Evolutionary conservation across 176 grass and related monocot species (phyloP).

Genomic region (Avena sativa): DNA sequence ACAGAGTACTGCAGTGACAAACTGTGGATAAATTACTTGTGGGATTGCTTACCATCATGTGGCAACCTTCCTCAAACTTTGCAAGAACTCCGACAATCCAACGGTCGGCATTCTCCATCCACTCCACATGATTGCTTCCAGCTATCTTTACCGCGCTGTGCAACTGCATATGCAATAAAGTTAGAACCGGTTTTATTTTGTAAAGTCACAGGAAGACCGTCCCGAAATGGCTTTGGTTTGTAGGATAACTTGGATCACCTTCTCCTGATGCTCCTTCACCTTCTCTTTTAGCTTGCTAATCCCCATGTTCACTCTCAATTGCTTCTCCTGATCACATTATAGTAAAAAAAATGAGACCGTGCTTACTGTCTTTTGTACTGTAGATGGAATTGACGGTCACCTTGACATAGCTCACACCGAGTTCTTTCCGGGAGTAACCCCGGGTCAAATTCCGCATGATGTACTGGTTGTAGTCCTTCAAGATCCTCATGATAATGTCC

Average conservation of each 20-base stretch:
- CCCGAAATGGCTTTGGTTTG: not conserved
- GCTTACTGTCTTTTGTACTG: not conserved
- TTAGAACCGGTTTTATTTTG: not conserved
- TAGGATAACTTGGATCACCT: slow-evolving; percentile 50
- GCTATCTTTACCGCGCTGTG: slow-evolving; percentile 53
- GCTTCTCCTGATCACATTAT: slow-evolving; percentile 69
- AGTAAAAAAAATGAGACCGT: not conserved
- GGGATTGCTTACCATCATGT: slow-evolving; percentile 75
- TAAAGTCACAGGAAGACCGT: slow-evolving; percentile 16
- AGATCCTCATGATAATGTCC: slow-evolving; percentile 94
- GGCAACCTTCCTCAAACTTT: slow-evolving; percentile 94
- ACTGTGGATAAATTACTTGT: not conserved
- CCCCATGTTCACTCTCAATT: slow-evolving; percentile 88
- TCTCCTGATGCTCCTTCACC: slow-evolving; percentile 85
- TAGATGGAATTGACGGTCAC: slow-evolving; percentile 18
- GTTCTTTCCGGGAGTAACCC: slow-evolving; percentile 80
- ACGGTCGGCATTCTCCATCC: slow-evolving; percentile 89
- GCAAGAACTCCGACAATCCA: slow-evolving; percentile 89
- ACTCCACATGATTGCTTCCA: slow-evolving; percentile 77
- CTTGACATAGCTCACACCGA: slow-evolving; percentile 88
- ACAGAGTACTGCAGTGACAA: not conserved
- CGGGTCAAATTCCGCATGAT: slow-evolving; percentile 83
- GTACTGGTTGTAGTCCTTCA: slow-evolving; percentile 95
- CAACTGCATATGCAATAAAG: slow-evolving; percentile 29
- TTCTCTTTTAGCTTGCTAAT: slow-evolving; percentile 81